Percentiles rank a stretch among this genome's conserved stretches.
phyloP scores from a whole-genome alignment of 164 flowering plant genomes.

The Stephania japonica region DNA sequence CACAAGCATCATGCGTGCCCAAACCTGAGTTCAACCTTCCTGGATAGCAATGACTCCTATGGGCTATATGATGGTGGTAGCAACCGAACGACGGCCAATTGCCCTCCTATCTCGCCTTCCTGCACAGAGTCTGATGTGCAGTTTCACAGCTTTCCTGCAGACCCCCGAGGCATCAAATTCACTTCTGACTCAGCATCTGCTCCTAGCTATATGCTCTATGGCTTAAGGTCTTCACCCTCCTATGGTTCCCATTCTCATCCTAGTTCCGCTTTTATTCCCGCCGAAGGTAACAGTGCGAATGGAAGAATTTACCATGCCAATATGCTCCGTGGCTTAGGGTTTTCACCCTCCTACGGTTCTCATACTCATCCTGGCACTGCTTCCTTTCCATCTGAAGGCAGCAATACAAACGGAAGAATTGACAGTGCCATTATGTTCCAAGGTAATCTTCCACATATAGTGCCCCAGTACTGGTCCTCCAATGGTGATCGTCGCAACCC shows the following conservation, averaged over 20 bases:
- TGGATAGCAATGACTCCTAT: conserved; percentile 5
- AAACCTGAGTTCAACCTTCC: conserved; percentile 7
- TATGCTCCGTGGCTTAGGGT: neutral
- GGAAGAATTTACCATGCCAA: neutral
- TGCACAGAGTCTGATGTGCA: conserved; percentile 3
- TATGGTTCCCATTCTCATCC: conserved; percentile 10
- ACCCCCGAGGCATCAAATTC: conserved; percentile 8
- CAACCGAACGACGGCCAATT: conserved; percentile 16
- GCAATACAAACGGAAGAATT: conserved; percentile 17
- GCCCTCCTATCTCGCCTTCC: conserved; percentile 10
- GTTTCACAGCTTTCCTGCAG: conserved; percentile 1
- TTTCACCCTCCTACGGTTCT: conserved; percentile 9
- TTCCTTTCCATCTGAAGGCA: conserved; percentile 12
- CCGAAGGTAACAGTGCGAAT: too few relatives aligned
- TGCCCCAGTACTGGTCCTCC: conserved; percentile 26
- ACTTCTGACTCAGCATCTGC: neutral
- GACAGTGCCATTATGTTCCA: conserved; percentile 29
- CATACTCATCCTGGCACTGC: conserved; percentile 10
- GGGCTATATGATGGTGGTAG: conserved; percentile 15
- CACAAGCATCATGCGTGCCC: conserved; percentile 27
- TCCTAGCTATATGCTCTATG: neutral
- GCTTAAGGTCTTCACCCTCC: conserved; percentile 5
- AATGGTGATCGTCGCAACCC: conserved; percentile 1
- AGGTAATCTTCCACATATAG: conserved; percentile 25
- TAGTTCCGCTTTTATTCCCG: conserved; percentile 15